Conservation (phyloP, 1,139 yeast species). For the Eremothecium coryli region DNA sequence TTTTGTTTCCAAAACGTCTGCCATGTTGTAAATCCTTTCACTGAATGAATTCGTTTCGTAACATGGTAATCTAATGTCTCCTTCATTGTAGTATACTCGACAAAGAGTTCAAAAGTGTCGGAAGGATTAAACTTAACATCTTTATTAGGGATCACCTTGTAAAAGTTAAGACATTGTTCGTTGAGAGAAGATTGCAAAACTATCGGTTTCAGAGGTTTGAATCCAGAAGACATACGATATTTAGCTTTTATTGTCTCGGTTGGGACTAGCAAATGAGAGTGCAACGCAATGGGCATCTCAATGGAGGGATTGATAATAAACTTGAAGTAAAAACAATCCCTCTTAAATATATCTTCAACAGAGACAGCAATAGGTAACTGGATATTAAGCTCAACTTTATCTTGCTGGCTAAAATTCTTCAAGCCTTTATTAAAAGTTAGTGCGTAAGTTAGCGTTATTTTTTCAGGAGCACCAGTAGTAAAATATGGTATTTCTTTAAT, state of each 20-base stretch:
- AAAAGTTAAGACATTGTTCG: conserved; percentile 23
- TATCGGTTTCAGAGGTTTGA: conserved; percentile 14
- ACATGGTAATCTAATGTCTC: conserved; percentile 23
- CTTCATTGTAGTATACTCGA: conserved; percentile 21
- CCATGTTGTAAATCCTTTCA: neutral
- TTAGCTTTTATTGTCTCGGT: conserved; percentile 1
- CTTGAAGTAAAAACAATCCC: conserved; percentile 23
- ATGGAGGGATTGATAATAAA: conserved; percentile 24
- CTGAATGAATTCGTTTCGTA: conserved; percentile 15
- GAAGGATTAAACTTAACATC: conserved; percentile 11
- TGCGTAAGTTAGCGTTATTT: conserved; percentile 14
- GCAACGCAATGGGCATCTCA: conserved; percentile 7
- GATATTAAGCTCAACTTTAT: conserved; percentile 13
- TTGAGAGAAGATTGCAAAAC: conserved; percentile 14
- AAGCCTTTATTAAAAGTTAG: conserved; percentile 9
- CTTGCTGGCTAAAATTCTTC: conserved; percentile 12
- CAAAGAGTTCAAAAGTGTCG: conserved; percentile 19
- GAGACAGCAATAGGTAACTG: conserved; percentile 27
- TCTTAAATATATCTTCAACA: conserved; percentile 28
- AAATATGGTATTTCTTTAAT: conserved; percentile 14
- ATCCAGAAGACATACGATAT: conserved; percentile 19
- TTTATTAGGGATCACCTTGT: conserved; percentile 13
- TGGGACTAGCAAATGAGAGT: neutral
- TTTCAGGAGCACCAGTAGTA: conserved; percentile 11
- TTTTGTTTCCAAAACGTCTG: neutral